Base-by-base conservation (phyloP, 1,284 basidiomycete genomes). In the Melanopsichium pennsylvanicum region DNA sequence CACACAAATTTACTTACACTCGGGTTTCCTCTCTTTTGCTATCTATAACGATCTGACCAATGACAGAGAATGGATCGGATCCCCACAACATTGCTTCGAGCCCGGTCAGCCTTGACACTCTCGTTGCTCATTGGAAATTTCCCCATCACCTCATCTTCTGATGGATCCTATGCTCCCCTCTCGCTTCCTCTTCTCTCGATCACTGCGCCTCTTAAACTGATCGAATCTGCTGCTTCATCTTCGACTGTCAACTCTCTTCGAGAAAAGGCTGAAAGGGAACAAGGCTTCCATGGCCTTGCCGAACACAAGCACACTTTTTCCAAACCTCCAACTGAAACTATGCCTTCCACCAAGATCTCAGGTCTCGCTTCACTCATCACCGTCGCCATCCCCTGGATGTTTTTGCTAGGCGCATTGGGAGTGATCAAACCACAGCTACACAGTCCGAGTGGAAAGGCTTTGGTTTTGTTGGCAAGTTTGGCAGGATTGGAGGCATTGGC, bases 291-390 rank as follows among this genome's bases (percentile, higher is more conserved):
- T 27, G 64, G 60, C 26, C 47, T 62, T 13, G 40, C 55, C 29
- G 70, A 72, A 33, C 69, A 70, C 50, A 45, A 51, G 33, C 74
- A 76, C 56, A 76, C 74, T 2, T 76, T 76, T 23, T 54, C 49
- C 38, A 36, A 59, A 18, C 59, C 72, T 4, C 69, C 74, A 0
- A 60, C 62, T 40, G 74, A 76, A 29, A 70, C 59, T 21, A 76
- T 76, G 75, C 75, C 75, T 13, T 54, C 58, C 43, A 64, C 54
- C 49, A 59, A 60, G 39, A 35, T 75, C 40, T 66, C 63, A 32
- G 56, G 46, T 10, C 51, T 56, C 15, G 68, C 62, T 3, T 60
- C 72, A 11, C 23, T 73, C 33, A 18, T 67, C 39, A 76, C 74
- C 1, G 56, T 68, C 9, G 57, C 22, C 18, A 47, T 68, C 1